Percentiles rank a stretch among this genome's conserved stretches.
Conservation (phyloP, 257 asterid genomes). For the Prunella vulgaris region DNA sequence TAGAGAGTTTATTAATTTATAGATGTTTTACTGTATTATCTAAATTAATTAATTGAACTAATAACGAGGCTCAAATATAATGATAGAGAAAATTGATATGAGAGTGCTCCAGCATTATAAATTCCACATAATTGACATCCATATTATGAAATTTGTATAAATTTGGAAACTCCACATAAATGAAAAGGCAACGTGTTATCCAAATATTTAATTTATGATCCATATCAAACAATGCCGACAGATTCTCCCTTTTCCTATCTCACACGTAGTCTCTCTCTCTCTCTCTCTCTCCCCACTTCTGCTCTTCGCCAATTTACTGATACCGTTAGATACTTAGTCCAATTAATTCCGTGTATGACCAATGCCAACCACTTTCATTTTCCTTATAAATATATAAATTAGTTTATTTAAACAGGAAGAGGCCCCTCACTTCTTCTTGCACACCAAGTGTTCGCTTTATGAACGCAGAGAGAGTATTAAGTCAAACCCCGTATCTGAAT, state of each 20-base stretch:
- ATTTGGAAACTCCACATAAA: no score
- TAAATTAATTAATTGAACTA: no score
- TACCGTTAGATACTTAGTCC: not conserved
- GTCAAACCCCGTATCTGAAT: slow-evolving; percentile 29
- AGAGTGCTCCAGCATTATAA: no score
- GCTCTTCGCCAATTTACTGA: not conserved
- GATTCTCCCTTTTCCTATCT: not conserved
- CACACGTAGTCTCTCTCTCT: not conserved
- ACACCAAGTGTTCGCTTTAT: slow-evolving; percentile 26
- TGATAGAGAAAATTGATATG: no score
- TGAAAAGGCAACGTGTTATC: no score
- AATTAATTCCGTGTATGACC: not conserved
- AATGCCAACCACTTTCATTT: not conserved
- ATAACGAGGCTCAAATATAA: no score
- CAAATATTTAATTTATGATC: no score
- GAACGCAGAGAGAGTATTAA: not conserved
- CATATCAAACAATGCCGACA: no score
- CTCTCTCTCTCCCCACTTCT: not conserved
- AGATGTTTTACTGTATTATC: no score
- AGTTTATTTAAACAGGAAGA: not conserved
- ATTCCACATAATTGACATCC: no score
- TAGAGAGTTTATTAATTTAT: no score
- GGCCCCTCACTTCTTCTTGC: not conserved
- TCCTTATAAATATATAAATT: not conserved
- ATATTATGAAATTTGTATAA: no score